These are phyloP conservation scores for Sporothrix pallida DNA, from an alignment of 2,329 filamentous ascomycete species.

Conservation along the genomic window DNA sequence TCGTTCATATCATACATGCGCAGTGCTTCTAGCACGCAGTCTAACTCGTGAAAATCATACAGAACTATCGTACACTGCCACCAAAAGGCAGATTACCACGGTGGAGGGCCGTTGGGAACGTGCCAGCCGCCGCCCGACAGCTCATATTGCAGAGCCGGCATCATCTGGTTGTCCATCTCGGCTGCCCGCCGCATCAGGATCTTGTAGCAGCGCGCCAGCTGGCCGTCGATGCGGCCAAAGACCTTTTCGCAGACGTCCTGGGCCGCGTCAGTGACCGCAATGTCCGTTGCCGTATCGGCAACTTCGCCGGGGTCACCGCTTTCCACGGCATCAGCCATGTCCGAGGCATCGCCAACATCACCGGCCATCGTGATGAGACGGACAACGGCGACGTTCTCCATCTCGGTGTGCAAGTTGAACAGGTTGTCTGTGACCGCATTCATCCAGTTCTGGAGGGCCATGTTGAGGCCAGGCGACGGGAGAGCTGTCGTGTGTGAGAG, in stretches of 20 bases:
- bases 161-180: constrained; percentile 8
- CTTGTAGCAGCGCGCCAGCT: constrained; percentile 1
- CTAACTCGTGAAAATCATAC: constrained; percentile 11
- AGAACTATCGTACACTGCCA: not conserved
- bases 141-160: not conserved
- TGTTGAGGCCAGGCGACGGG: not conserved
- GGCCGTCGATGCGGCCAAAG: not conserved
- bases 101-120: not conserved
- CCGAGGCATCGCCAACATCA: not conserved
- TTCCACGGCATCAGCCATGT: not conserved
- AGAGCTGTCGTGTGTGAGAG: not conserved
- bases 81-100: not conserved
- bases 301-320: not conserved
- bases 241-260: not conserved
- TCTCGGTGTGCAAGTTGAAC: not conserved
- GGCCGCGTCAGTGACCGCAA: not conserved
- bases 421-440: not conserved
- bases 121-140: constrained; percentile 9
- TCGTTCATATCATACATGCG: not conserved
- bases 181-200: not conserved
- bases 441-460: constrained; percentile 2
- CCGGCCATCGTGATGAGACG: not conserved
- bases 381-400: not conserved
- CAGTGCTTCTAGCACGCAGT: not conserved
- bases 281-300: not conserved